phyloP scores from a whole-genome alignment of 164 flowering plant species.

The Euptelea pleiosperma region DNA sequence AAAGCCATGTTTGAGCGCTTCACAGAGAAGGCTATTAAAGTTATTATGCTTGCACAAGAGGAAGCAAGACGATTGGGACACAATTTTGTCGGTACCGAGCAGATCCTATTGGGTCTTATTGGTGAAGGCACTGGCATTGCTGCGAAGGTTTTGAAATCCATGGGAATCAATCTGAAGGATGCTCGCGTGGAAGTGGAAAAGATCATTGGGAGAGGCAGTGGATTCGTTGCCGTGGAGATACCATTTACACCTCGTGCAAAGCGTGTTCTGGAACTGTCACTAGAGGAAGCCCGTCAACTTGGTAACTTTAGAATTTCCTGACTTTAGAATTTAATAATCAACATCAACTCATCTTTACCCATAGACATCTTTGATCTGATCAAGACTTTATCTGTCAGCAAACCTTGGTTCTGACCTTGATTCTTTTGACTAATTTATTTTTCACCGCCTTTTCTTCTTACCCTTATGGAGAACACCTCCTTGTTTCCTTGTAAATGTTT shows the following conservation, averaged over 20 bases:
- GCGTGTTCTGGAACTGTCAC: slow-evolving; percentile 85
- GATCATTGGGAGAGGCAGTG: slow-evolving; percentile 93
- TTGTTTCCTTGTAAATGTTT: too few species aligned
- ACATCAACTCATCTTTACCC: not conserved
- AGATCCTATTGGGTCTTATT: slow-evolving; percentile 85
- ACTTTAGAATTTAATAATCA: too few species aligned
- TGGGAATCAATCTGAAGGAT: slow-evolving; percentile 93
- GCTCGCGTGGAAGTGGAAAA: slow-evolving; percentile 97
- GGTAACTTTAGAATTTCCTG: slow-evolving; percentile 37
- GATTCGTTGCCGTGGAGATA: slow-evolving; percentile 89
- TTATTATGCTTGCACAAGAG: slow-evolving; percentile 97
- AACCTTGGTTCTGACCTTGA: too few species aligned
- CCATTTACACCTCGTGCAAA: slow-evolving; percentile 96
- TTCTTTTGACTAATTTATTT: too few species aligned
- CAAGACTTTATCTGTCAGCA: too few species aligned
- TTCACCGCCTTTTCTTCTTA: too few species aligned
- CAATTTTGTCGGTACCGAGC: slow-evolving; percentile 97
- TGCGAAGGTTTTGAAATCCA: slow-evolving; percentile 91
- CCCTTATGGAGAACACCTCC: too few species aligned
- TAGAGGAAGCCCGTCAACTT: slow-evolving; percentile 96
- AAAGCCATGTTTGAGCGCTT: slow-evolving; percentile 95
- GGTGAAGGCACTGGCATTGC: slow-evolving; percentile 99
- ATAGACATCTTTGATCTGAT: too few species aligned
- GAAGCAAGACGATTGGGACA: slow-evolving; percentile 95
- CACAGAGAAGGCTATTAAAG: slow-evolving; percentile 94